Evolutionary conservation across 352 stramenopile species (phyloP), one percentile per base, ranked within the genome.

Genomic region (Globisporangium uncinulatum): DNA sequence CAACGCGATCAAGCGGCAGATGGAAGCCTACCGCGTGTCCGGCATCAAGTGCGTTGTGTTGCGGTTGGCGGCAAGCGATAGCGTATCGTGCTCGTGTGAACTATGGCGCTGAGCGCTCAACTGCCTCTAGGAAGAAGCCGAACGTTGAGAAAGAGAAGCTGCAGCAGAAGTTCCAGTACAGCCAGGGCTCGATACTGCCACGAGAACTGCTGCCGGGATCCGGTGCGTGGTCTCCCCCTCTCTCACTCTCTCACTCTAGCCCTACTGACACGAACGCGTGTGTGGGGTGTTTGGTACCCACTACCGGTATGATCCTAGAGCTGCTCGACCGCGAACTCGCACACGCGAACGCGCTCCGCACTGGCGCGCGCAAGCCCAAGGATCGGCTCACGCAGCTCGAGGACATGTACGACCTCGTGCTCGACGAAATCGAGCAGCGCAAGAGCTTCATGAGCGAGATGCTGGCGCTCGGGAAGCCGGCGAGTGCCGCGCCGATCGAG

Each of bases 131-230:
- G 24, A 65, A 62, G 51, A 72, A 65, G 51, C 79, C 78, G 1
- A 89, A 89, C 32, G 73, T 87, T 36, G 80, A 93, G 46, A 93
- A 93, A 55, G 80, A 93, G 52, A 93, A 89, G 57, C 70, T 93
- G 13, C 83, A 93, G 57, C 80, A 93, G 47, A 57, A 77, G 6
- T 91, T 93, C 43, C 82, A 80, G 21, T 93, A 86, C 64, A 74
- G 74, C 1, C 65, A 63, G 4, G 83, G 83, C 6, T 79, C 57
- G 0, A 93, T 93, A 56, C 60, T 93, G n/a, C 83, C 83, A 6
- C 65, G 69, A 0, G 74, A 91, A 34, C 61, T 93, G 7, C 61
- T 93, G 3, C 83, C 83, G n/a, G 80, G 80, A 67, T 66, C 83
- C 29, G 76, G 82, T 90, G 54, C 31, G 49, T 51, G 24, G 11